phyloP scores from a whole-genome alignment of 352 stramenopile genomes.

The Pythium dissotocum region DNA sequence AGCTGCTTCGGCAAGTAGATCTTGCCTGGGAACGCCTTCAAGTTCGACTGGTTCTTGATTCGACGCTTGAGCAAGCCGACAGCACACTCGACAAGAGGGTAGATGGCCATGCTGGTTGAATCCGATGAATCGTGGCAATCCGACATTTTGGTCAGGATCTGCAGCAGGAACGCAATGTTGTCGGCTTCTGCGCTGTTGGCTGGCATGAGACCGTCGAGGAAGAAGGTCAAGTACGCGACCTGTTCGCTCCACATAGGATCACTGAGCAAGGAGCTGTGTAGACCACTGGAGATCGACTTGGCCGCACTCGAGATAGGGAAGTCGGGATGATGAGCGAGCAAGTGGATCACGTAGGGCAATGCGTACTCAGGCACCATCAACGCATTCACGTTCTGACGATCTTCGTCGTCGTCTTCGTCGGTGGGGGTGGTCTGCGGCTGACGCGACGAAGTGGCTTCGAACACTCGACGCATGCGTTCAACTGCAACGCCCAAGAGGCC shows the following conservation, averaged over 20 bases:
- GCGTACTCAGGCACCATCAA: slow-evolving; percentile 85
- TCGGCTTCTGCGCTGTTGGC: slow-evolving; percentile 50
- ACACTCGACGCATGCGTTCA: slow-evolving; percentile 76
- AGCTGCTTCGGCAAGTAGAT: slow-evolving; percentile 84
- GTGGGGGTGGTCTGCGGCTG: slow-evolving; percentile 4
- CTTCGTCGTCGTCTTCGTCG: slow-evolving; percentile 28
- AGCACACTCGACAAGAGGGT: slow-evolving; percentile 62
- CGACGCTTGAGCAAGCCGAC: slow-evolving; percentile 71
- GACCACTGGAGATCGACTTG: slow-evolving; percentile 29
- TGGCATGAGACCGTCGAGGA: slow-evolving; percentile 72
- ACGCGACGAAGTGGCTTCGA: slow-evolving; percentile 50
- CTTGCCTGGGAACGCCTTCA: slow-evolving; percentile 80
- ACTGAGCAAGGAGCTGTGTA: slow-evolving; percentile 36
- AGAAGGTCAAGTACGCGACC: slow-evolving; percentile 62
- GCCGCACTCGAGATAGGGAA: slow-evolving; percentile 45
- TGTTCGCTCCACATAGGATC: slow-evolving; percentile 54
- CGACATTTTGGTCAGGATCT: slow-evolving; percentile 77
- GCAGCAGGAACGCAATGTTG: slow-evolving; percentile 86
- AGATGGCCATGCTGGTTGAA: slow-evolving; percentile 46
- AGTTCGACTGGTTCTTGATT: slow-evolving; percentile 84
- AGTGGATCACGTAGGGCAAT: slow-evolving; percentile 80
- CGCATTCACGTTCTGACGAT: slow-evolving; percentile 34
- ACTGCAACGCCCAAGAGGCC: slow-evolving; percentile 55
- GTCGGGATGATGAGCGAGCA: slow-evolving; percentile 75
- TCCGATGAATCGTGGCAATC: slow-evolving; percentile 64